Conservation (phyloP, 2,329 filamentous ascomycete species). For the Cladosporium sp. region DNA sequence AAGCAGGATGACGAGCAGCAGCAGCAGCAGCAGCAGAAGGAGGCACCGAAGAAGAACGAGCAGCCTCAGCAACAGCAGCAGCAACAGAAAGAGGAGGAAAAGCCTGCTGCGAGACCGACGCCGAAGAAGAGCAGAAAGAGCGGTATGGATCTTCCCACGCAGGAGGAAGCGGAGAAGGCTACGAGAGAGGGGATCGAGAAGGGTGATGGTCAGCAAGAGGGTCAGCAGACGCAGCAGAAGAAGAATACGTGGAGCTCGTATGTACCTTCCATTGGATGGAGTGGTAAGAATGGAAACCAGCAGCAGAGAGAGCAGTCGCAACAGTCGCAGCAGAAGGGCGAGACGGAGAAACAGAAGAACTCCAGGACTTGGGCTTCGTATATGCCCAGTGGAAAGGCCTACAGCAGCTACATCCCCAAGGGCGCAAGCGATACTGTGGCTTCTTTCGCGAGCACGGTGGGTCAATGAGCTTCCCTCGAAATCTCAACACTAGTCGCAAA, state of each 20-base stretch:
- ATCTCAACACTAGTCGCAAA: background rate
- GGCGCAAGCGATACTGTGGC: conserved; percentile 36
- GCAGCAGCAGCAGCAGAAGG: conserved; percentile 24
- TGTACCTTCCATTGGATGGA: conserved; percentile 17
- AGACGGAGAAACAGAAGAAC: conserved; percentile 32
- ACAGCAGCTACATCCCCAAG: conserved; percentile 46
- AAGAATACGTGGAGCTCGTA: conserved; percentile 31
- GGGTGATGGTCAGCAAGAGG: conserved; percentile 10
- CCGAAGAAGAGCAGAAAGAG: conserved; percentile 26
- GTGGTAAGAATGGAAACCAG: conserved; percentile 21
- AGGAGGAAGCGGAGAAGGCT: conserved; percentile 33
- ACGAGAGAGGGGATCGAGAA: conserved; percentile 23
- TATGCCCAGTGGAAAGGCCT: conserved; percentile 45
- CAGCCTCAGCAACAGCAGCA: conserved; percentile 19
- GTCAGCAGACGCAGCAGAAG: conserved; percentile 13
- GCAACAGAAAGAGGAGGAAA: conserved; percentile 19
- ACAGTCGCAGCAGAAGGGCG: conserved; percentile 19
- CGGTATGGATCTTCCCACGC: conserved; percentile 27
- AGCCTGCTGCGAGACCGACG: conserved; percentile 19
- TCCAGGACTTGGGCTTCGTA: conserved; percentile 44
- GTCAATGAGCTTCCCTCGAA: conserved; percentile 5
- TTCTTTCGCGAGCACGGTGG: conserved; percentile 39
- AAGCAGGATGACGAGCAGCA: conserved; percentile 13
- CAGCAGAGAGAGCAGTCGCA: conserved; percentile 12
- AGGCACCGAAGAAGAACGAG: conserved; percentile 18